Conservation (phyloP, 164 flowering plant species). For the Brasenia schreberi region DNA sequence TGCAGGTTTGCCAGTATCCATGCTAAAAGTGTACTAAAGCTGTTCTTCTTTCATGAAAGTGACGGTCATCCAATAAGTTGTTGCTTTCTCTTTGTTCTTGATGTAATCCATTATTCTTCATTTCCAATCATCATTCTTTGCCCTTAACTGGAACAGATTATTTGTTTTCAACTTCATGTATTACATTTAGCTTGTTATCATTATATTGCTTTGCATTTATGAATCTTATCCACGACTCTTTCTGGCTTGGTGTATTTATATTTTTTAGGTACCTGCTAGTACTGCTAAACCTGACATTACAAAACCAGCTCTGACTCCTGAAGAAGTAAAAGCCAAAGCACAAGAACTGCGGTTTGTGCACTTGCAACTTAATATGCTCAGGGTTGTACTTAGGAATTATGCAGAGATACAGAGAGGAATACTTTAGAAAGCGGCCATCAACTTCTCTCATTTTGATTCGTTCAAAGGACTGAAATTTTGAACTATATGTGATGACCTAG, state of each 20-base stretch:
- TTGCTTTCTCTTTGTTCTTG: no score
- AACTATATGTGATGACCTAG: no score
- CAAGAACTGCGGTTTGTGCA: conserved; percentile 67
- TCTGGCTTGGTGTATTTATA: background rate
- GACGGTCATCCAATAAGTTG: no score
- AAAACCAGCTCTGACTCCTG: conserved; percentile 78
- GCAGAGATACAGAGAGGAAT: background rate
- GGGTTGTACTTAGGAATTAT: background rate
- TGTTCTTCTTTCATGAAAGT: no score
- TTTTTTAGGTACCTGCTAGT: conserved; percentile 48
- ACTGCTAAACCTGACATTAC: conserved; percentile 40
- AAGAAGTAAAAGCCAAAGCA: conserved; percentile 74
- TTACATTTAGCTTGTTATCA: background rate
- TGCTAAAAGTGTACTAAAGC: no score
- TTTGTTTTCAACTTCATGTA: no score
- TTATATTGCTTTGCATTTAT: background rate
- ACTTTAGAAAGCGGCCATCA: background rate
- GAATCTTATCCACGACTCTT: background rate
- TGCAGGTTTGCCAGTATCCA: no score
- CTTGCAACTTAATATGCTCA: background rate
- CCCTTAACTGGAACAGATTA: no score
- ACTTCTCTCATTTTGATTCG: background rate
- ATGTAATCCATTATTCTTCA: no score
- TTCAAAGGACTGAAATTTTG: background rate
- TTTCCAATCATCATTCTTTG: no score